These are phyloP conservation scores for Tilletia setariae DNA, from an alignment of 1,284 basidiomycete species.

Conservation along the genomic window DNA sequence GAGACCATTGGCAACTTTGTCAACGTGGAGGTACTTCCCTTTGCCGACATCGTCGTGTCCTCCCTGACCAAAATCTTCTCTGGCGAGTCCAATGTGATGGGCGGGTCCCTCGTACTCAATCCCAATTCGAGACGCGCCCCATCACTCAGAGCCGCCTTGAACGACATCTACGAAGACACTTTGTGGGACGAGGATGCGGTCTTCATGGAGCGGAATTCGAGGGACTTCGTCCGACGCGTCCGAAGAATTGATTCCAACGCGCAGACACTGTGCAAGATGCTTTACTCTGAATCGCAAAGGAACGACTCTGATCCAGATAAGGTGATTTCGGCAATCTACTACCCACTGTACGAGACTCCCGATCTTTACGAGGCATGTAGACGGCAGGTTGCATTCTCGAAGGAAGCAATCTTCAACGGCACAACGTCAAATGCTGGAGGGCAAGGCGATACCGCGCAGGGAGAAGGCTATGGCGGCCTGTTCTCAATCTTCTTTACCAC, in stretches of 20 bases:
- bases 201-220: slow-evolving; percentile 96
- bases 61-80: slow-evolving; percentile 94
- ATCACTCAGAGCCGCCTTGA: slow-evolving; percentile 65
- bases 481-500: slow-evolving; percentile 86
- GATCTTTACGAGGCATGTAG: slow-evolving; percentile 72
- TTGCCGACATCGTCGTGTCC: slow-evolving; percentile 87
- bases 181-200: slow-evolving; percentile 91
- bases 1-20: slow-evolving; percentile 96
- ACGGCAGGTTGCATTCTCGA: slow-evolving; percentile 50
- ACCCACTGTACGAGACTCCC: slow-evolving; percentile 75
- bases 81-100: slow-evolving; percentile 94
- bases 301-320: slow-evolving; percentile 36
- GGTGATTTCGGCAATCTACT: slow-evolving; percentile 79
- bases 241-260: slow-evolving; percentile 77
- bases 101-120: slow-evolving; percentile 71
- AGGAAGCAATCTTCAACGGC: neutral
- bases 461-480: slow-evolving; percentile 76
- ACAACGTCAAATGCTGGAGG: neutral
- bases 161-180: slow-evolving; percentile 73
- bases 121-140: slow-evolving; percentile 70
- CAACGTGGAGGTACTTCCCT: slow-evolving; percentile 87
- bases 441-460: neutral
- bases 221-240: slow-evolving; percentile 79
- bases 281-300: slow-evolving; percentile 57
- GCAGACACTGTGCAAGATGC: slow-evolving; percentile 73